Base-by-base conservation (phyloP, 225 moss, liverwort and hornwort genomes). In the Bryum argenteum region DNA sequence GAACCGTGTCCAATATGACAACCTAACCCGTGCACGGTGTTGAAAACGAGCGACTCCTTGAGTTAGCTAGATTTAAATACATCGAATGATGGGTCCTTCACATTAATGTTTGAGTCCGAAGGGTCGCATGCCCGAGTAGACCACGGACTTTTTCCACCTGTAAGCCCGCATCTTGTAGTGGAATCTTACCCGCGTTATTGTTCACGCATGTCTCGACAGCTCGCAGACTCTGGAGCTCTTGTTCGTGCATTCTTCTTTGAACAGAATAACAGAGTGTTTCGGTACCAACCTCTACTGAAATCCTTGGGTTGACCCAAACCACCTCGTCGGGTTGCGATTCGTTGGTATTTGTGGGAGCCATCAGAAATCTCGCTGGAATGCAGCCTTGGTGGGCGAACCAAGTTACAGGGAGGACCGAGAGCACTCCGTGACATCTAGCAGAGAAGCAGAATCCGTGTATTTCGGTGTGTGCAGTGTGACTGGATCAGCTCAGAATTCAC, bases 301-400 rank as follows among this genome's bases (percentile, higher is more conserved):
- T 50, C 8, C 18, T n/a, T 48, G 6, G 33, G 18, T 12, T 18
- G 48, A 28, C 47, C n/a, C 33, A 33, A 33, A 33, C n/a, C 48
- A 28, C 24, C n/a, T 65, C 28, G 50, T 23, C 48, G 50, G 26
- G 63, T 42, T 63, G 43, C 42, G 14, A 42, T 72, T 62, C 12
- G 40, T n/a, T 11, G 24, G 42, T 12, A 47, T 12, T 14, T 55
- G 40, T 23, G 41, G 21, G 71, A 61, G 41, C 41, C 61, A 39
- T 50, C 52, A 37, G 61, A 51, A 52, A 61, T 23, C 14, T 62
- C 41, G 54, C 63, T 63, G 13, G 26, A 24, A 63, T 50, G 41
- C 11, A 23, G 41, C 41, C 38, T 19, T 38, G 19, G 8, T 19
- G 18, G 37, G 8, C 18, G 53, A 51, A 52, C 66, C 2, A 47